Conservation (phyloP, 1,284 basidiomycete species). For the Flammula alnicola region DNA sequence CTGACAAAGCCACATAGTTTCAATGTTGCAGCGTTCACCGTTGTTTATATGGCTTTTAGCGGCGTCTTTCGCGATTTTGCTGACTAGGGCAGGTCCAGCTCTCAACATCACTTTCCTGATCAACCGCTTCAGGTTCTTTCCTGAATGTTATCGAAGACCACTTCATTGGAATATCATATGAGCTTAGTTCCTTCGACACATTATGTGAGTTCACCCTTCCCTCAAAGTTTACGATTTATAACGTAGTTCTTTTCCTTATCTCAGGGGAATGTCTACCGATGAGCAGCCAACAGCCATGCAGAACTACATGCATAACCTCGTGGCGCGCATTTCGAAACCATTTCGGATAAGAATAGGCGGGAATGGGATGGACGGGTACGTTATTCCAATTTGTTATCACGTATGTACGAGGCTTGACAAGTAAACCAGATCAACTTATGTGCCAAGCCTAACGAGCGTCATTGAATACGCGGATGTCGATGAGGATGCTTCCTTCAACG, state of each 20-base stretch:
- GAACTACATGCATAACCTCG: slow-evolving; percentile 44
- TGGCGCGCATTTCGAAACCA: slow-evolving; percentile 38
- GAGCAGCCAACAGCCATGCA: slow-evolving; percentile 42
- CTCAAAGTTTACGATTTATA: background rate
- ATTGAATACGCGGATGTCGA: slow-evolving; percentile 33
- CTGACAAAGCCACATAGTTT: too few relatives aligned
- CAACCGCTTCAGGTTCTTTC: slow-evolving; percentile 26
- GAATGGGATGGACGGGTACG: slow-evolving; percentile 42
- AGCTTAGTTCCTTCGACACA: slow-evolving; percentile 43
- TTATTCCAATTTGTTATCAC: background rate
- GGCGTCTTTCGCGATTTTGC: background rate
- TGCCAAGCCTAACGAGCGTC: slow-evolving; percentile 30
- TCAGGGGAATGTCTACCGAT: slow-evolving; percentile 39
- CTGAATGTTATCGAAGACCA: slow-evolving; percentile 43
- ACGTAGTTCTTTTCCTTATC: slow-evolving; percentile 15
- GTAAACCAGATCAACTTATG: slow-evolving; percentile 34
- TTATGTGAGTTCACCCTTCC: slow-evolving; percentile 35
- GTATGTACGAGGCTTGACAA: background rate
- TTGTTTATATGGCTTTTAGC: background rate
- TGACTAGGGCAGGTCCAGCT: slow-evolving; percentile 5
- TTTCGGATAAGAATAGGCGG: slow-evolving; percentile 43
- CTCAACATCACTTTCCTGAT: slow-evolving; percentile 34
- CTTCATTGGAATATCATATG: slow-evolving; percentile 45
- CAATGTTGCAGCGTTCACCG: slow-evolving; percentile 1
- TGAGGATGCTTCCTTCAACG: slow-evolving; percentile 39